These are phyloP conservation scores for Euryodendron excelsum DNA, from an alignment of 148 eudicot species.

Conservation along the genomic window DNA sequence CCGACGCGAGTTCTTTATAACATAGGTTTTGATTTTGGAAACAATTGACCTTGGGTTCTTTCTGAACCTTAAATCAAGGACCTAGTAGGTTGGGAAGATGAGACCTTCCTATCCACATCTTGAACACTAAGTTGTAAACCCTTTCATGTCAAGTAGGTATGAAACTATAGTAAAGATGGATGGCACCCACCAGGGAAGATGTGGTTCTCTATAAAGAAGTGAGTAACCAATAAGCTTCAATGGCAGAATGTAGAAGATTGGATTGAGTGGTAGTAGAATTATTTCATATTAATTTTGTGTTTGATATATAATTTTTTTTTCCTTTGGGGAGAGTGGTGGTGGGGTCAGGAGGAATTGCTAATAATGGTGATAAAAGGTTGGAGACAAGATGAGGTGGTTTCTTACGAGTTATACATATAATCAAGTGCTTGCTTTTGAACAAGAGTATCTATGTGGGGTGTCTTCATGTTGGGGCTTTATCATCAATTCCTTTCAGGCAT, in stretches of 20 bases:
- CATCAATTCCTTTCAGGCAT: constrained; percentile 1
- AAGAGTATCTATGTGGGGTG: constrained; percentile 28
- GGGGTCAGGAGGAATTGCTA: too few species aligned
- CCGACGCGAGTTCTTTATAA: too few species aligned
- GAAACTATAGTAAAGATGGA: too few species aligned
- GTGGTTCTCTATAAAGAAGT: too few species aligned
- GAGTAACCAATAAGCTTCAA: too few species aligned
- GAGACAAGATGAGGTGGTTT: constrained; percentile 22
- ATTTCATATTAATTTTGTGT: neutral
- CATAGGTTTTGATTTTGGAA: neutral
- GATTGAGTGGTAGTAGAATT: too few species aligned
- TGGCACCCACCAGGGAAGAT: too few species aligned
- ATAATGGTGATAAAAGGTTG: constrained; percentile 17
- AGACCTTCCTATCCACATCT: neutral
- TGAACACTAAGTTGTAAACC: neutral
- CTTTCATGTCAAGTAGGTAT: constrained; percentile 22
- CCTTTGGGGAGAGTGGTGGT: constrained; percentile 21
- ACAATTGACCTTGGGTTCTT: neutral
- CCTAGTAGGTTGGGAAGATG: neutral
- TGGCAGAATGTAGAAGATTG: too few species aligned
- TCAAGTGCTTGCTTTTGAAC: too few species aligned
- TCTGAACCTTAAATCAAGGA: neutral
- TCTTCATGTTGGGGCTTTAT: constrained; percentile 29
- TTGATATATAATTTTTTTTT: neutral
- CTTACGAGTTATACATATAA: constrained; percentile 16